phyloP scores from a whole-genome alignment of 768 basidiomycete species.

The Rhodotorula diobovata region DNA sequence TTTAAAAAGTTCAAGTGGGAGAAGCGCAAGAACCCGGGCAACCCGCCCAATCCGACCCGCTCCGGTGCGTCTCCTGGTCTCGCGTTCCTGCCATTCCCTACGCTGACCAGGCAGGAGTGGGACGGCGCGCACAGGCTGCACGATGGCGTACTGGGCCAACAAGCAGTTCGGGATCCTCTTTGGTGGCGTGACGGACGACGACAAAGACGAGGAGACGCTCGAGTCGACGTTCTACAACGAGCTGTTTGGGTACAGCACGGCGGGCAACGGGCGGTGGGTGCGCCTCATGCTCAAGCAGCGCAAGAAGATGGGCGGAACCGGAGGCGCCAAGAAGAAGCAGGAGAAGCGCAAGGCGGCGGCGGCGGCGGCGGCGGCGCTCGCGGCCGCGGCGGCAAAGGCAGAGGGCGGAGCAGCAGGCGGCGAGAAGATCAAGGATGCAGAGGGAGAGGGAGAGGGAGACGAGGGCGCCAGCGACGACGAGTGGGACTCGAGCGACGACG shows the following conservation, averaged over 20 bases:
- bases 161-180: conserved; percentile 66
- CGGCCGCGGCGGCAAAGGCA: conserved; percentile 13
- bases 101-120: background rate
- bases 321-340: conserved; percentile 51
- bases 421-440: conserved; percentile 2
- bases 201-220: conserved; percentile 73
- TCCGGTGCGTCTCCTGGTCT: background rate
- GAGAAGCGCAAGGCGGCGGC: conserved; percentile 41
- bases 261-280: conserved; percentile 71
- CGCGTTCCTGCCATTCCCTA: too few relatives aligned
- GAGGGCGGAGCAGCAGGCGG: background rate
- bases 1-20: conserved; percentile 73
- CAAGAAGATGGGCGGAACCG: conserved; percentile 55
- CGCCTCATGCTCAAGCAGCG: conserved; percentile 65
- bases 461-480: conserved; percentile 33
- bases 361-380: background rate
- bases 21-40: conserved; percentile 68
- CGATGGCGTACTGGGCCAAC: conserved; percentile 78
- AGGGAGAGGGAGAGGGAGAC: conserved; percentile 4
- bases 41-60: conserved; percentile 56
- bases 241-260: conserved; percentile 73
- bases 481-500: conserved; percentile 26
- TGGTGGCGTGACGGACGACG: conserved; percentile 84
- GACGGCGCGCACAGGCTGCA: conserved; percentile 56
- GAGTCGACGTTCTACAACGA: conserved; percentile 86